phyloP scores from a whole-genome alignment of 371 early-diverging fungal species.

The Entomophthora muscae region DNA sequence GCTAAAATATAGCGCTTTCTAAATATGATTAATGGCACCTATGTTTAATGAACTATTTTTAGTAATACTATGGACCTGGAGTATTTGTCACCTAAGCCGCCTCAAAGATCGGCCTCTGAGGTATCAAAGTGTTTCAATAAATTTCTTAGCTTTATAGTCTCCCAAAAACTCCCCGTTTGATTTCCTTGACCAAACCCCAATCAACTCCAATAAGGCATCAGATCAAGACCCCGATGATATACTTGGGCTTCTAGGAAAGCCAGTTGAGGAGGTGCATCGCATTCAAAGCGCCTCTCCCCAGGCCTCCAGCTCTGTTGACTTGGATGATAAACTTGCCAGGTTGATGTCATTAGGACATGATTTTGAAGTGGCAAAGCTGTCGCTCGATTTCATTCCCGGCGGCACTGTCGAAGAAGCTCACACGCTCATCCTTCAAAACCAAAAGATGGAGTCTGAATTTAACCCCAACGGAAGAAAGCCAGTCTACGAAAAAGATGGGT shows the following conservation, averaged over 20 bases:
- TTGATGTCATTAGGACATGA: conserved; percentile 60
- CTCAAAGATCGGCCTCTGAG: not conserved
- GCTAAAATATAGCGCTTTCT: not conserved
- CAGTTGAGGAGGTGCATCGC: not conserved
- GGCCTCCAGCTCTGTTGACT: conserved; percentile 3
- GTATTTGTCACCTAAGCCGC: not conserved
- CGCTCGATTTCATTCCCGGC: conserved; percentile 35
- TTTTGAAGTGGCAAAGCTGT: conserved; percentile 31
- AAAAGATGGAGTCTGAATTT: conserved; percentile 16
- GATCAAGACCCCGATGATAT: not conserved
- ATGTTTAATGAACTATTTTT: not conserved
- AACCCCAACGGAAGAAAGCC: conserved; percentile 6
- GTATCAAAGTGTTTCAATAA: not conserved
- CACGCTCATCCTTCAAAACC: conserved; percentile 37
- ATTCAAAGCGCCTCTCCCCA: not conserved
- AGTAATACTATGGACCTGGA: not conserved
- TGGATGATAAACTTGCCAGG: conserved; percentile 22
- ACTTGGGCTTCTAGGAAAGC: not conserved
- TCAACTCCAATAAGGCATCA: not conserved
- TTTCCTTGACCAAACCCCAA: not conserved
- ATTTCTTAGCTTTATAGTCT: not conserved
- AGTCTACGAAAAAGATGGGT: not conserved
- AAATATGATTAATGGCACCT: not conserved
- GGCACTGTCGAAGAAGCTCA: conserved; percentile 41
- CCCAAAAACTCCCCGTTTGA: not conserved